These are phyloP conservation scores for Acanthamoeba comandoni DNA, from an alignment of 208 protist species.

Conservation along the genomic window DNA sequence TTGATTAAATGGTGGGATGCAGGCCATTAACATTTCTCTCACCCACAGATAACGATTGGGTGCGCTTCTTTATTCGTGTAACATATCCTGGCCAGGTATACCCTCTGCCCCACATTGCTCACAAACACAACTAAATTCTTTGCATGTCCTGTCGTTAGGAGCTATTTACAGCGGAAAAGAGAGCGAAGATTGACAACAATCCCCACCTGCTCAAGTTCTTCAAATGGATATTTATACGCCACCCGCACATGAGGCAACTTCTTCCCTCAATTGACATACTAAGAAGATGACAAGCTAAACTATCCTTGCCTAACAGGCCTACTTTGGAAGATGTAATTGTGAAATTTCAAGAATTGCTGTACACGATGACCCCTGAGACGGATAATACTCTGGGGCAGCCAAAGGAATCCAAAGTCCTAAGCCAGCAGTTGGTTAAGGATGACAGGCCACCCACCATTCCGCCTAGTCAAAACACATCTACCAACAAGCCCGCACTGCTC, in stretches of 20 bases:
- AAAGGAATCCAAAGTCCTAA: too few relatives aligned
- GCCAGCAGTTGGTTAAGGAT: too few relatives aligned
- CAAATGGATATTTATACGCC: constrained; percentile 69
- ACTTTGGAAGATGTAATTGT: constrained; percentile 55
- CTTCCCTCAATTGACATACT: not conserved
- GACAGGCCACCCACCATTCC: too few relatives aligned
- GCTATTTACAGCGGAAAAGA: constrained; percentile 40
- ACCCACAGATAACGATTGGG: constrained; percentile 65
- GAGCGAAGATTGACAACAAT: constrained; percentile 66
- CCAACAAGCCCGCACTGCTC: too few relatives aligned
- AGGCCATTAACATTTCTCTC: not conserved
- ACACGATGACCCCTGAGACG: constrained; percentile 21
- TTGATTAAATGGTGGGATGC: not conserved
- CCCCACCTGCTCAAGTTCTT: constrained; percentile 53
- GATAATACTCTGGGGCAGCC: too few relatives aligned
- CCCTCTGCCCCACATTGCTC: not conserved
- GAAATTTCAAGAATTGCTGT: constrained; percentile 62
- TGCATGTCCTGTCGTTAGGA: constrained; percentile 56
- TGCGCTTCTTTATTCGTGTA: constrained; percentile 65
- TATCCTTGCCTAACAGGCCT: constrained; percentile 35
- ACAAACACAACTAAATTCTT: not conserved
- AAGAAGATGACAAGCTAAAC: not conserved
- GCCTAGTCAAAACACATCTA: too few relatives aligned
- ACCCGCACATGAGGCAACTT: constrained; percentile 36
- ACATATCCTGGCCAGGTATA: constrained; percentile 44